Base-by-base conservation (phyloP, 805 yeast genomes). In the Pichia scutulata region DNA sequence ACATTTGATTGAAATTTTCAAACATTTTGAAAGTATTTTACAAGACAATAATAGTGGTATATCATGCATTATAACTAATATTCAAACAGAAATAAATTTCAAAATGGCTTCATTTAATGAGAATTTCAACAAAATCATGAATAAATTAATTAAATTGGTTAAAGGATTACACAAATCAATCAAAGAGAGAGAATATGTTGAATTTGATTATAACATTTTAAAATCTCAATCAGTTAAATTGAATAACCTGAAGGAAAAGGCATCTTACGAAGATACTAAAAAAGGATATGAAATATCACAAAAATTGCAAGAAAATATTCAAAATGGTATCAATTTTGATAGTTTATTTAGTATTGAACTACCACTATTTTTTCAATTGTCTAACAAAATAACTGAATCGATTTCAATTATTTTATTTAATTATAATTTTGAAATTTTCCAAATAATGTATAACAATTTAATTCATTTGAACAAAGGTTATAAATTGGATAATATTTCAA, bases 331-430 rank as follows among this genome's bases (percentile, higher is more conserved):
- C 14, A 39, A 23, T 12, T 53, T 70, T 36, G 76, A 78, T 57
- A 53, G 57, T 5, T 46, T 55, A 3, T 63, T 80, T 52, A 76
- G 76, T 50, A 51, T 50, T 28, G 84, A 79, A 41, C 57, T 81
- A 1, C 82, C 84, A 0, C 45, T 52, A 3, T 73, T 77, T 44
- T 66, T 73, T 49, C 50, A 61, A 7, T 59, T 73, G 12, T 60
- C 72, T 0, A 51, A 62, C 4, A 44, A 56, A 14, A 57, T 73
- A 23, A 57, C 71, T 39, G 58, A 60, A 23, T 70, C 69, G 5
- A 44, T 74, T 5, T 63, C 69, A 26, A 49, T 55, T 3, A 57
- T 66, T 50, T 50, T 69, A 14, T 77, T 68, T 52, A 79, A 60
- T 52, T 59, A 70, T 59, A 23, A 21, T 22, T 22, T 39, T 6